Conservation (phyloP, 176 grass and related monocot species). For the Canna indica region DNA sequence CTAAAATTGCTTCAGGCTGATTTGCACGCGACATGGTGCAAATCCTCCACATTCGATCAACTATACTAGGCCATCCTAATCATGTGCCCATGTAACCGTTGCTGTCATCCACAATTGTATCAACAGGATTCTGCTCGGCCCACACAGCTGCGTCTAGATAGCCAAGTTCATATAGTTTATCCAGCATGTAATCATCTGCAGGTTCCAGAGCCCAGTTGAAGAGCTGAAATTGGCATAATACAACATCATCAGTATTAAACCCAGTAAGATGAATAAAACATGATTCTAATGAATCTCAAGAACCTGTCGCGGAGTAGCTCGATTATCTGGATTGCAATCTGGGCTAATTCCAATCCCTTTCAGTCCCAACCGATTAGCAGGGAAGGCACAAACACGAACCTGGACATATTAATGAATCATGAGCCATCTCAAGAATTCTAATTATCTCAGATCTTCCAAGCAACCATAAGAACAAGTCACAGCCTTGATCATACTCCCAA, state of each 20-base stretch:
- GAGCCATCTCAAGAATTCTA: not conserved
- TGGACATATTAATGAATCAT: constrained; percentile 9
- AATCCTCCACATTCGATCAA: not conserved
- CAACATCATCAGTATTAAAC: not conserved
- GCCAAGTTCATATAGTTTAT: constrained; percentile 69
- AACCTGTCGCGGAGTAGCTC: constrained; percentile 82
- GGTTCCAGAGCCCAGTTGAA: constrained; percentile 97
- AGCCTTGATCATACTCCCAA: not conserved
- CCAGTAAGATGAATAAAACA: not conserved
- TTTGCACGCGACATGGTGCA: not conserved
- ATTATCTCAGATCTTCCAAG: not conserved
- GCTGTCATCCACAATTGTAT: constrained; percentile 24
- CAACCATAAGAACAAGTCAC: not conserved
- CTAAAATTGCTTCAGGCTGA: not conserved
- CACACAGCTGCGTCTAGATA: constrained; percentile 74
- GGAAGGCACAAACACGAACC: constrained; percentile 81
- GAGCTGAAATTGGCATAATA: constrained; percentile 40
- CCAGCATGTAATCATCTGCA: constrained; percentile 68
- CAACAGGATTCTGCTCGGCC: constrained; percentile 48
- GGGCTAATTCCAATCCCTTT: constrained; percentile 79
- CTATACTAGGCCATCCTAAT: not conserved
- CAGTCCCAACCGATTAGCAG: constrained; percentile 45
- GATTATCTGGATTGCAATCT: constrained; percentile 83
- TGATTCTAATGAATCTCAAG: not conserved
- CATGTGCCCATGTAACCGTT: not conserved